phyloP scores from a whole-genome alignment of 1,284 basidiomycete genomes.

The Boletellus dicymbophilus region DNA sequence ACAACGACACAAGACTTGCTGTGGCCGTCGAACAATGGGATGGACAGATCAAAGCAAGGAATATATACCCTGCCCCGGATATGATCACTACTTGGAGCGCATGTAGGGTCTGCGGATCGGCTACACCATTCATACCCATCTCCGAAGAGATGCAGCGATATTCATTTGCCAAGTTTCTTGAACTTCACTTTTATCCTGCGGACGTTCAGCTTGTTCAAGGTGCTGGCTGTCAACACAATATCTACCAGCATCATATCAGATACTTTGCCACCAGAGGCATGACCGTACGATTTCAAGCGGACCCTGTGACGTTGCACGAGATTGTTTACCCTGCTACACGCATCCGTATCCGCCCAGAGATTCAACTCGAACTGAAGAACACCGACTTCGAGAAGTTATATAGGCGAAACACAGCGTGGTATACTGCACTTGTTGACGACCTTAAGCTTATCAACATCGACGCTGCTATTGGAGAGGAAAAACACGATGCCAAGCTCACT shows the following conservation, averaged over 20 bases:
- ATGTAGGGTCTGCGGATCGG: constrained; percentile 80
- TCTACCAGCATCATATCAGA: constrained; percentile 91
- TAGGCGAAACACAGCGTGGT: constrained; percentile 72
- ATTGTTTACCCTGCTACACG: constrained; percentile 89
- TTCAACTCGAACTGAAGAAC: constrained; percentile 88
- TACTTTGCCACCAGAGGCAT: constrained; percentile 86
- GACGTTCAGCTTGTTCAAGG: constrained; percentile 81
- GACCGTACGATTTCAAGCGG: constrained; percentile 91
- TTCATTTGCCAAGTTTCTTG: constrained; percentile 93
- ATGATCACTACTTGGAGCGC: constrained; percentile 92
- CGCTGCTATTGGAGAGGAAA: constrained; percentile 74
- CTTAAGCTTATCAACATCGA: constrained; percentile 75
- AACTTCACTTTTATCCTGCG: constrained; percentile 90
- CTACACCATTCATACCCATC: constrained; percentile 88
- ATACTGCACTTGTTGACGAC: constrained; percentile 70
- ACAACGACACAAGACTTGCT: constrained; percentile 83
- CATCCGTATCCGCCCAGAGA: constrained; percentile 84
- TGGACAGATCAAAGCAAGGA: constrained; percentile 64
- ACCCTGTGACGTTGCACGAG: constrained; percentile 83
- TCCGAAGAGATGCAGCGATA: constrained; percentile 93
- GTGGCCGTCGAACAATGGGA: constrained; percentile 90
- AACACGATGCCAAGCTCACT: constrained; percentile 60
- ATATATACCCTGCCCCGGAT: constrained; percentile 61
- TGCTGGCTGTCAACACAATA: constrained; percentile 91
- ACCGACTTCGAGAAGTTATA: constrained; percentile 82